These are phyloP conservation scores for Arctium minus DNA, from an alignment of 129 eudicot genomes.

Conservation along the genomic window DNA sequence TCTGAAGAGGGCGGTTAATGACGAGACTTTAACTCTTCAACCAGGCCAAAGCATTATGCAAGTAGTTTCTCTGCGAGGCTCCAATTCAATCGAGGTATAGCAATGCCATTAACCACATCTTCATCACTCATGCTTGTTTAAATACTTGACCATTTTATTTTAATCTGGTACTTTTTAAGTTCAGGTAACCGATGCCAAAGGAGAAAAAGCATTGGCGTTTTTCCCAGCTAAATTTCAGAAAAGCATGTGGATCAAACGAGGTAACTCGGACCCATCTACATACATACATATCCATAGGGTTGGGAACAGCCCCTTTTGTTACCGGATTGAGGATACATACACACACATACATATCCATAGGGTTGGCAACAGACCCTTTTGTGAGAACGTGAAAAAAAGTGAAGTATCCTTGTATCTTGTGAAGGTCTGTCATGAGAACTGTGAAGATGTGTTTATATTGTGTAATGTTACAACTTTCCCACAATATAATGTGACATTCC, in stretches of 20 bases:
- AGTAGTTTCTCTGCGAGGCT: slow-evolving; percentile 75
- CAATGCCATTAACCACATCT: background rate
- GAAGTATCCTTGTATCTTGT: no score
- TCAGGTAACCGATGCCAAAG: slow-evolving; percentile 73
- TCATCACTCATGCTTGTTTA: background rate
- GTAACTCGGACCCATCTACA: slow-evolving; percentile 18
- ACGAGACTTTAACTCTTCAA: slow-evolving; percentile 43
- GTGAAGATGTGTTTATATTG: no score
- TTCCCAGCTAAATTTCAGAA: slow-evolving; percentile 95
- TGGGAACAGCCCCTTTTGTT: no score
- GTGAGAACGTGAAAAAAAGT: no score
- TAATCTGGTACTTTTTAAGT: background rate
- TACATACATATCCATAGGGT: no score
- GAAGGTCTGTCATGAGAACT: no score
- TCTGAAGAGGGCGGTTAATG: slow-evolving; percentile 65
- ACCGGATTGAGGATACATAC: background rate
- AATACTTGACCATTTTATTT: background rate
- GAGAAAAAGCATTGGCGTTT: slow-evolving; percentile 57
- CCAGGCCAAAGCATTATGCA: slow-evolving; percentile 78
- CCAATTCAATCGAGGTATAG: slow-evolving; percentile 75
- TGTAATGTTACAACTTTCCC: no score
- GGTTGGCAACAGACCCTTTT: no score
- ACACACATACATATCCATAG: no score
- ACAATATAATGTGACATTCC: no score
- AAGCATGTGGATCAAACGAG: slow-evolving; percentile 95